Evolutionary conservation across 2,329 filamentous ascomycete species (phyloP).

Genomic region (Nemania bipapillata): DNA sequence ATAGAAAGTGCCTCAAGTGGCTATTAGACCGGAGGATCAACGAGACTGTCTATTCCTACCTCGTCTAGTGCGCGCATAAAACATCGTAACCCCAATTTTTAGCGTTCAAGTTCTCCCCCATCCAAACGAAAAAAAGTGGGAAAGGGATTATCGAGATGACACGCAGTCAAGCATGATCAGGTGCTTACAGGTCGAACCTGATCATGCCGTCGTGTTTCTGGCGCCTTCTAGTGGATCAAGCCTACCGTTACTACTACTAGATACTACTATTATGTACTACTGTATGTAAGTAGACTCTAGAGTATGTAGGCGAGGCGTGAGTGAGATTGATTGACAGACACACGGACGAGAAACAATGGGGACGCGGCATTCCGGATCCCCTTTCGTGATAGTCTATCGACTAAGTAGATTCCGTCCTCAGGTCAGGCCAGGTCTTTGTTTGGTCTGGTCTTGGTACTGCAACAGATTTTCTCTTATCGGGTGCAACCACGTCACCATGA

Average conservation of each 20-base stretch:
- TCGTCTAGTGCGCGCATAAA: not conserved
- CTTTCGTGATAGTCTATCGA: not conserved
- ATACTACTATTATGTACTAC: conserved; percentile 25
- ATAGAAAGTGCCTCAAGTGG: conserved; percentile 21
- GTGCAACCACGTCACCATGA: conserved; percentile 47
- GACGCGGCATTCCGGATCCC: conserved; percentile 5
- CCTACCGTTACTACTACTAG: conserved; percentile 22
- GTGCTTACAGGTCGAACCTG: conserved; percentile 39
- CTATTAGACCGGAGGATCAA: conserved; percentile 20
- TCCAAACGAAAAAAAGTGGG: conserved; percentile 20
- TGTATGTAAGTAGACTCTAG: not conserved
- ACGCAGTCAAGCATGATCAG: conserved; percentile 50
- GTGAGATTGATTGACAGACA: conserved; percentile 11
- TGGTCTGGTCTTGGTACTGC: conserved; percentile 11
- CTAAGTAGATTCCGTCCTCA: too few relatives aligned
- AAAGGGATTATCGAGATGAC: conserved; percentile 47
- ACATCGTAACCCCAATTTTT: conserved; percentile 13
- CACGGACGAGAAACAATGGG: not conserved
- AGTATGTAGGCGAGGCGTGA: conserved; percentile 3
- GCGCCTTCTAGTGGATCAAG: conserved; percentile 8
- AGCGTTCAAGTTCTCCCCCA: not conserved
- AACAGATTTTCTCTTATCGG: conserved; percentile 40
- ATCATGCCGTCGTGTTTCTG: conserved; percentile 2
- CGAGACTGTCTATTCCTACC: not conserved
- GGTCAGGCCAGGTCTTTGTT: too few relatives aligned